Evolutionary conservation across 306 rosid species (phyloP), one percentile per base, ranked within the genome.

Genomic region (Casuarina cunninghamiana): DNA sequence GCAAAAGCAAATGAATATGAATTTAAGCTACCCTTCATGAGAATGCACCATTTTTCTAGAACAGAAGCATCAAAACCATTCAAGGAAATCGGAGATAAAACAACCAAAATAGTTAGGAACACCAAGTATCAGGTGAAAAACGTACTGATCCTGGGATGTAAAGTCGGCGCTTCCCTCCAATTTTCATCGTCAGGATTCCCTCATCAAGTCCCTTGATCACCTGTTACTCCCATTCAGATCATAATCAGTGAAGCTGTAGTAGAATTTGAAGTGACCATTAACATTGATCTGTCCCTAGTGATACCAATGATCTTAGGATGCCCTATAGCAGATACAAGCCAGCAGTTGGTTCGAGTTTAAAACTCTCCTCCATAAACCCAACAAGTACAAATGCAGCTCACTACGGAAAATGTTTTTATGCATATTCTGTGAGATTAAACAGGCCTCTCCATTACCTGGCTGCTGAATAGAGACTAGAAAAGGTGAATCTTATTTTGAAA

Each of bases 161-260:
- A 68, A 94, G 88, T 35, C 98, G 88, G 37, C 98, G 97, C 84
- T 90, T 92, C 77, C 98, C 97, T 37, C 98, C 97, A 42, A 81
- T 77, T 87, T 88, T 94, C 98, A 94, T 94, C 87, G 83, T 85
- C 84, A 94, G 72, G 8, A 94, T 77, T 48, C 98, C 98, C 88
- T 94, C 98, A 83, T 94, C 98, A 75, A 94, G 98, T 78, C 98
- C 98, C 84, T 88, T 88, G 85, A 94, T 88, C 76, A 94, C 98
- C 98, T 94, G 93, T 87, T 86, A 69, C 60, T 81, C 79, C 73
- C 83, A 77, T 49, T 65, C 16, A 68, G 72, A 81, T 80, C 38
- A 70, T 72, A 60, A 76, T 69, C 79, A 76, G 70, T 78, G 76
- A 74, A 62, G 53, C 61, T 62, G 61, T 6, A 61, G 43, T 49